Base-by-base conservation (phyloP, 1,284 basidiomycete species). In the Schizopora paradoxa region DNA sequence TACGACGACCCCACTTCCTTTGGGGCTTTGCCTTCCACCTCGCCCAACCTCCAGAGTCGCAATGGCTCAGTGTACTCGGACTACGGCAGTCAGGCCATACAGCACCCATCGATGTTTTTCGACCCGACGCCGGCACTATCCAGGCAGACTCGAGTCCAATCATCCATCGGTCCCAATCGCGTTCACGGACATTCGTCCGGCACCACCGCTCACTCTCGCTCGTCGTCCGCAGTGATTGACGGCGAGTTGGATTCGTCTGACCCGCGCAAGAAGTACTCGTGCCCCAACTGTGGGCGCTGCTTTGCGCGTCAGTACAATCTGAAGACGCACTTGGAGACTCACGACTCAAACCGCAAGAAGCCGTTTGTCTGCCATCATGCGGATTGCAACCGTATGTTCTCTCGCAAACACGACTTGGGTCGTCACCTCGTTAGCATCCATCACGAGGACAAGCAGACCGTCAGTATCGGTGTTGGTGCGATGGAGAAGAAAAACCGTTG, bases 301-400 rank as follows among this genome's bases (percentile, higher is more conserved):
- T 93, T 93, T 57, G 90, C 89, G 16, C 74, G 90, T 14, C 88
- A 88, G 0, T 93, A 86, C 65, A 93, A 93, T 56, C 66, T 93
- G 47, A 92, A 92, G 69, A 93, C 91, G 0, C 90, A 93, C 62
- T 80, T 90, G 72, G 83, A 84, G 4, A 93, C 90, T 2, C 90
- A 93, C 63, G 88, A 92, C 59, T 89, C 90, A 14, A 84, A 88
- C 62, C 75, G 90, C 45, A 69, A 82, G 38, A 93, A 93, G 68
- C 88, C 89, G 1, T 86, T 87, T 58, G 74, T 82, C 27, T 93
- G 90, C 61, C 82, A 82, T 33, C 86, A 91, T 62, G 73, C 76
- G 38, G 76, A 78, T 8, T 93, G 90, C 56, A 85, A 83, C 8
- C 82, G 91, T 43, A 86, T 86, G 2, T 93, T 93, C 64, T 89